Evolutionary conservation across 177 flowering plant species (phyloP).

Genomic region (Tripterygium wilfordii): DNA sequence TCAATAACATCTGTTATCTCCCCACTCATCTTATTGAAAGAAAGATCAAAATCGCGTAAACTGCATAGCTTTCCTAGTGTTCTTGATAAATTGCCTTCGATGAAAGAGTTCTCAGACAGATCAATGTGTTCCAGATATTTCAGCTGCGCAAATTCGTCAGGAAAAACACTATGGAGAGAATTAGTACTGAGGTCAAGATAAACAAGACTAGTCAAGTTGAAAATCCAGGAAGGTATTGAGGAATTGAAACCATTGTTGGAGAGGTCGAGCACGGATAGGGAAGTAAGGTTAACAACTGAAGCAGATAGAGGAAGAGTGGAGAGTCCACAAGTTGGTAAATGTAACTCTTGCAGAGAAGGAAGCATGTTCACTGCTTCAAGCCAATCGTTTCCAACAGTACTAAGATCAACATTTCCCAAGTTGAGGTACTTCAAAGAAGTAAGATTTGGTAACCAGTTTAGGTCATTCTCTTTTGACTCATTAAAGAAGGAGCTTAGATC

Average conservation of each 20-base stretch:
- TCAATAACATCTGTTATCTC: neutral
- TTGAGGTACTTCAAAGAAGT: conserved; percentile 11
- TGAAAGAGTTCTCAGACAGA: too few species aligned
- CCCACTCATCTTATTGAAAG: neutral
- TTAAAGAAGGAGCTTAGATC: neutral
- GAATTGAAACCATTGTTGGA: conserved; percentile 1
- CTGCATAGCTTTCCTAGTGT: neutral
- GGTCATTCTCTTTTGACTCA: neutral
- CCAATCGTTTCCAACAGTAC: neutral
- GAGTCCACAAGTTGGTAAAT: neutral
- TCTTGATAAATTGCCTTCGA: neutral
- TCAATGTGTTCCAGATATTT: neutral
- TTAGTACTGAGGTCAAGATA: neutral
- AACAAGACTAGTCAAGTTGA: neutral
- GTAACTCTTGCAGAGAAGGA: conserved; percentile 4
- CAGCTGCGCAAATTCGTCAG: neutral
- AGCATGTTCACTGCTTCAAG: neutral
- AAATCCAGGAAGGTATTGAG: conserved; percentile 1
- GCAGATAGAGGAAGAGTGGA: neutral
- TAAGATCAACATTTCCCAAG: conserved; percentile 4
- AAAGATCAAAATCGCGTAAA: neutral
- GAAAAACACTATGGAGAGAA: neutral
- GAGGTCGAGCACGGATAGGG: neutral
- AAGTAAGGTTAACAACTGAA: neutral
- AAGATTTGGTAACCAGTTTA: conserved; percentile 5